Conservation (phyloP, 2,329 filamentous ascomycete genomes). For the Penicillium thymicola region DNA sequence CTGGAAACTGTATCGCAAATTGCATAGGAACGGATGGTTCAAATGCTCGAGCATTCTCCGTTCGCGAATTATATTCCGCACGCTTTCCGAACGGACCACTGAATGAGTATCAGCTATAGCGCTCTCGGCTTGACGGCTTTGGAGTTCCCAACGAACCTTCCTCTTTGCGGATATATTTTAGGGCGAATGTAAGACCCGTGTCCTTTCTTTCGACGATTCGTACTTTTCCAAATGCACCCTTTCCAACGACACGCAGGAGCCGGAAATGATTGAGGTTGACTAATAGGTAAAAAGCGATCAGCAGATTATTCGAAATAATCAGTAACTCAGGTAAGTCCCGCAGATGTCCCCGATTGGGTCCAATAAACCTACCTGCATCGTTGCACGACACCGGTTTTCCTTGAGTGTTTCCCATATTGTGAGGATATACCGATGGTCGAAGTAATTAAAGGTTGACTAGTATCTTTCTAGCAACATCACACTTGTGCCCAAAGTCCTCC, state of each 20-base stretch:
- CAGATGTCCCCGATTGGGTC: not conserved
- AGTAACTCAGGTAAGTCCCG: not conserved
- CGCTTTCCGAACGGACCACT: conserved; percentile 97
- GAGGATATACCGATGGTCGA: conserved; percentile 3
- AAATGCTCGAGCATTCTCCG: conserved; percentile 96
- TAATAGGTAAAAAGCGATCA: conserved; percentile 38
- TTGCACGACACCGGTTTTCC: conserved; percentile 89
- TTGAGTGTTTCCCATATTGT: conserved; percentile 84
- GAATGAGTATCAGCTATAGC: conserved; percentile 21
- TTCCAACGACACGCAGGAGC: conserved; percentile 88
- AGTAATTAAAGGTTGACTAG: conserved; percentile 18
- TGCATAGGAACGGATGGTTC: conserved; percentile 97
- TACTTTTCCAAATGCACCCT: conserved; percentile 97
- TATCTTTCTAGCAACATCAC: conserved; percentile 26
- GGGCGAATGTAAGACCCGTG: conserved; percentile 84
- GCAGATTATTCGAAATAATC: conserved; percentile 10
- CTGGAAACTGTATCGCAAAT: conserved; percentile 97
- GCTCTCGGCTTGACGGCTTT: not conserved
- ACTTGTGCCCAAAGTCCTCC: conserved; percentile 4
- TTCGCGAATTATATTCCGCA: conserved; percentile 96
- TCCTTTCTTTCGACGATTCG: conserved; percentile 98
- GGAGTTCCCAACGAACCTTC: conserved; percentile 57
- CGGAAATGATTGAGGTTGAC: conserved; percentile 98
- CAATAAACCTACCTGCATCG: conserved; percentile 74
- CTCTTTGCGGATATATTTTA: conserved; percentile 99